These are phyloP conservation scores for Prunus armeniaca DNA, from an alignment of 306 rosid genomes.

Conservation along the genomic window DNA sequence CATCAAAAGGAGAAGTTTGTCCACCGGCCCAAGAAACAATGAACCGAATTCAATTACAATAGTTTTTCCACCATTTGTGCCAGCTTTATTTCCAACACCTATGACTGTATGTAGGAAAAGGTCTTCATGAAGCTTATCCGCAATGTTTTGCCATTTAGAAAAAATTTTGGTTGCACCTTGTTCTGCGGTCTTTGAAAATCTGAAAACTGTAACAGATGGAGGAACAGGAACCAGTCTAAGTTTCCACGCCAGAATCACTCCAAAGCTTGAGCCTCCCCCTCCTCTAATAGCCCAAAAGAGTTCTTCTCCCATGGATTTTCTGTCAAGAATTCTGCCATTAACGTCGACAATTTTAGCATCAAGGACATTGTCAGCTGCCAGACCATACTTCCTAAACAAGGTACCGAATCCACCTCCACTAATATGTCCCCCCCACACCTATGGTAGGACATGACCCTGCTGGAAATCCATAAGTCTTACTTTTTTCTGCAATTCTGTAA, in stretches of 20 bases:
- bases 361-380: constrained; percentile 58
- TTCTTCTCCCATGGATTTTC: constrained; percentile 63
- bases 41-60: constrained; percentile 48
- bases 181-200: constrained; percentile 39
- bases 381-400: constrained; percentile 49
- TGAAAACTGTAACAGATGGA: constrained; percentile 42
- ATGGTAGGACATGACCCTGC: background rate
- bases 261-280: constrained; percentile 68
- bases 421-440: constrained; percentile 1
- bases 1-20: constrained; percentile 43
- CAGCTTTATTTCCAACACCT: constrained; percentile 19
- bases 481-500: background rate
- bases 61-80: constrained; percentile 38
- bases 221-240: constrained; percentile 59
- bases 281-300: constrained; percentile 51
- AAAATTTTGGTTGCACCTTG: constrained; percentile 45
- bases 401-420: background rate
- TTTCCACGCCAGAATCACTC: constrained; percentile 60
- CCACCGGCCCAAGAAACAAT: constrained; percentile 46
- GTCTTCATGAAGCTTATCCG: constrained; percentile 41
- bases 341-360: constrained; percentile 53
- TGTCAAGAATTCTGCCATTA: constrained; percentile 44
- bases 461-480: background rate
- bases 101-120: constrained; percentile 46
- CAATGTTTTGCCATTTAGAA: constrained; percentile 56